A percentile compares a stretch with the other conserved stretches of the same genome.
Evolutionary conservation across 2,329 filamentous ascomycete genomes (phyloP).

Genomic region (Stagonosporopsis cucurbitacearum): DNA sequence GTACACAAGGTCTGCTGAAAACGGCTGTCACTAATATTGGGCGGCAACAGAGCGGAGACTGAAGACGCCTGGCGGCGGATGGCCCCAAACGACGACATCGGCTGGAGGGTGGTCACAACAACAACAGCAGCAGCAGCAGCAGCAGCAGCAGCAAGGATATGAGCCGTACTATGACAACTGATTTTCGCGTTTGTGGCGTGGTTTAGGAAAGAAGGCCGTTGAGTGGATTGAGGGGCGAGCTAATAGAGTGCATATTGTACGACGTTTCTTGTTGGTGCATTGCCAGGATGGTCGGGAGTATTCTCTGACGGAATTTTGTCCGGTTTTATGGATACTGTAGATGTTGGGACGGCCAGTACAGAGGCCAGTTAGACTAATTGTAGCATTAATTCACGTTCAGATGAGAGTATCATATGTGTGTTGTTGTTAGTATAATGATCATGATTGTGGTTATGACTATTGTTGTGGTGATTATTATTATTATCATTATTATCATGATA

Average conservation of each 20-base stretch:
- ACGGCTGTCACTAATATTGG: conserved; percentile 36
- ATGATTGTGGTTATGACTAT: no score
- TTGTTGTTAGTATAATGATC: no score
- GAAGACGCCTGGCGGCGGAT: conserved; percentile 46
- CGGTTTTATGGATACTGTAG: conserved; percentile 19
- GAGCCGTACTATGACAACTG: conserved; percentile 51
- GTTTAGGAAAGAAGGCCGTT: conserved; percentile 31
- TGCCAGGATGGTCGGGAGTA: conserved; percentile 25
- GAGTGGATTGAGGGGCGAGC: conserved; percentile 27
- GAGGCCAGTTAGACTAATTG: conserved; percentile 18
- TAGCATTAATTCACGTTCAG: conserved; percentile 15
- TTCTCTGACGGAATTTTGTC: conserved; percentile 8
- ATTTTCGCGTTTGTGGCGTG: conserved; percentile 40
- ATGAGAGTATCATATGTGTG: no score
- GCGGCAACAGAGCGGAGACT: conserved; percentile 51
- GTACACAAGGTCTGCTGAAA: conserved; percentile 20
- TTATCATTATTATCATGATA: no score
- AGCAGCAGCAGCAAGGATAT: conserved; percentile 44
- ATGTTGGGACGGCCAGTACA: conserved; percentile 15
- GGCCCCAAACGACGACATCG: conserved; percentile 47
- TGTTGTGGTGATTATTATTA: no score
- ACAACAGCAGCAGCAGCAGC: conserved; percentile 21
- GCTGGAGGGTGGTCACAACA: conserved; percentile 37
- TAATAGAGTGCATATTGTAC: conserved; percentile 39
- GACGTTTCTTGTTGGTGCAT: conserved; percentile 38